A percentile compares a stretch with the other conserved stretches of the same genome.
These are phyloP conservation scores for Phytophthora hibernalis DNA, from an alignment of 352 stramenopile genomes.

Conservation along the genomic window DNA sequence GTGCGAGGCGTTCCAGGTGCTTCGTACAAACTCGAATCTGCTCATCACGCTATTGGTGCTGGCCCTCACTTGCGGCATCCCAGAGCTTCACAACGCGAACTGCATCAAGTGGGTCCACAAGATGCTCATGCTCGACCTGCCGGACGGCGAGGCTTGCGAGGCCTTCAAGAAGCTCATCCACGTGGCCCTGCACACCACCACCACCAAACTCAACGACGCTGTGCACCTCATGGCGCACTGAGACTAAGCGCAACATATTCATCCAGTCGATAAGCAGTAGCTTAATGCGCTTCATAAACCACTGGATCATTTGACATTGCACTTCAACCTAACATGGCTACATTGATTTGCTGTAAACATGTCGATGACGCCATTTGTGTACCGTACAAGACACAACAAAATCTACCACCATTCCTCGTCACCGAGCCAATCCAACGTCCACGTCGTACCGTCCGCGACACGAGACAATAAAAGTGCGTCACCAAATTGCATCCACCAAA, in stretches of 20 bases:
- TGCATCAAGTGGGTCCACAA: conserved; percentile 86
- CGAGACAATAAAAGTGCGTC: conserved; percentile 26
- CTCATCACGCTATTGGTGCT: conserved; percentile 87
- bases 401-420: conserved; percentile 2
- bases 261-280: not conserved
- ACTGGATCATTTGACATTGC: not conserved
- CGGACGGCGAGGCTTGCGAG: conserved; percentile 64
- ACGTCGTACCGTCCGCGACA: conserved; percentile 26
- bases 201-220: conserved; percentile 85
- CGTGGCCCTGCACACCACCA: conserved; percentile 76
- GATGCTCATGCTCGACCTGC: conserved; percentile 80
- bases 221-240: conserved; percentile 88
- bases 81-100: conserved; percentile 70
- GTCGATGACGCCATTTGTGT: not conserved
- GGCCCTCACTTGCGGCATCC: conserved; percentile 81
- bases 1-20: conserved; percentile 72
- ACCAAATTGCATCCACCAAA: conserved; percentile 35
- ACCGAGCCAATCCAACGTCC: conserved; percentile 12
- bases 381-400: conserved; percentile 34
- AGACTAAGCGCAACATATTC: conserved; percentile 40
- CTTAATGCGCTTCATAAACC: not conserved
- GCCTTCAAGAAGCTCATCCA: conserved; percentile 83
- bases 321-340: conserved; percentile 1
- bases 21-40: conserved; percentile 79
- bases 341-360: not conserved